Evolutionary conservation across 2,329 filamentous ascomycete species (phyloP), one percentile per base, ranked within the genome.

Genomic region (Trichoderma endophyticum): DNA sequence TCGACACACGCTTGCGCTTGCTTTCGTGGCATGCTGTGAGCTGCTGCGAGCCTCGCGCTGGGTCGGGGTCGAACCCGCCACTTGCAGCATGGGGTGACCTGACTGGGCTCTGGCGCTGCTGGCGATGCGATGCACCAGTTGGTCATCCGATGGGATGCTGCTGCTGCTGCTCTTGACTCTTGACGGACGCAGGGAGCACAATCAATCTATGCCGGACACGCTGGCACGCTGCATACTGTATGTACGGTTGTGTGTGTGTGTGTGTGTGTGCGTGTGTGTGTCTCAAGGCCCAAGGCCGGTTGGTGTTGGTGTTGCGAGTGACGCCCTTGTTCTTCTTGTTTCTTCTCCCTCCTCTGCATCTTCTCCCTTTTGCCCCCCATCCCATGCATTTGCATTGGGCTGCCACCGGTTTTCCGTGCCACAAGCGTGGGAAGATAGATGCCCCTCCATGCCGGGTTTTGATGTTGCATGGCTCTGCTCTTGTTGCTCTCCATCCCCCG

Each of bases 11-110:
- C 76, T 79, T 79, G 80, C 79, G 76, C 76, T 79, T 79, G 80
- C 79, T 78, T 77, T 83, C 81, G 81, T 83, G 81, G 81, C 81
- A 82, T 72, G 62, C 75, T 73, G 56, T 76, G 75, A 76, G 74
- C 74, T 75, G 60, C 71, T 73, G 71, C 71, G 71, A 73, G 71
- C 39, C 43, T 57, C 59, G 39, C 59, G 51, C 60, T 28, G 65
- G 66, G 48, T 59, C 51, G 34, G 30, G 32, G 34, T 66, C 65
- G 51, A 36, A 59, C 59, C 66, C 34, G 34, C 34, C 34, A 36
- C 34, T 36, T 36, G 67, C 71, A 60, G 15, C 60, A 70, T 72
- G 71, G 60, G 59, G 67, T 70, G 66, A 65, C 59, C 7, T 36
- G 34, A 36, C 34, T 36, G 26, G 66, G 26, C 57, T 72, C 51